phyloP scores from a whole-genome alignment of 345 rosid species.

The Lepidium didymum region DNA sequence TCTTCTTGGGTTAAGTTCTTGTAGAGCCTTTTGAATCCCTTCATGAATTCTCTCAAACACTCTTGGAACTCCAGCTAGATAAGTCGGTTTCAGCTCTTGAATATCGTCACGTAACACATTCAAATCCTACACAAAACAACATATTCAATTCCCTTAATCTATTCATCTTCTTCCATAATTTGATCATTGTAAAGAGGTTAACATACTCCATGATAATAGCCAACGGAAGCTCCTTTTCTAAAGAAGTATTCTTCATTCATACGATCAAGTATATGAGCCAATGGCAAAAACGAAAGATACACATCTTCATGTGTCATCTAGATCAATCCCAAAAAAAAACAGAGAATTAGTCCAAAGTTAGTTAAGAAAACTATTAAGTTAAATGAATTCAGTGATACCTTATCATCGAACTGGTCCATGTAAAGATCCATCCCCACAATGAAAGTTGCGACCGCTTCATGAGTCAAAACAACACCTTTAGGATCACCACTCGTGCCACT shows the following conservation, averaged over 20 bases:
- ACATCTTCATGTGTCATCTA: slow-evolving; percentile 89
- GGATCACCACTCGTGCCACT: slow-evolving; percentile 99
- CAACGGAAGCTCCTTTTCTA: slow-evolving; percentile 86
- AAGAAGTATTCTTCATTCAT: slow-evolving; percentile 78
- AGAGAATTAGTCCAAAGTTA: background rate
- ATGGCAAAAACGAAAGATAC: slow-evolving; percentile 86
- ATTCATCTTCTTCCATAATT: background rate
- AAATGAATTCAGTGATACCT: slow-evolving; percentile 36
- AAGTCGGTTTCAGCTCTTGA: slow-evolving; percentile 81
- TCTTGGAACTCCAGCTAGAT: slow-evolving; percentile 91
- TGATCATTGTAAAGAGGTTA: background rate
- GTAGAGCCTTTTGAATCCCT: slow-evolving; percentile 55
- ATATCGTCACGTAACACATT: slow-evolving; percentile 76
- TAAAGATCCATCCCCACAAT: slow-evolving; percentile 71
- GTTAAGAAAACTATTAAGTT: background rate
- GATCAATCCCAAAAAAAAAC: background rate
- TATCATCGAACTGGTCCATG: slow-evolving; percentile 85
- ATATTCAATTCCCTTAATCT: background rate
- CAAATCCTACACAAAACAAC: slow-evolving; percentile 48
- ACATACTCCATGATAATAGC: slow-evolving; percentile 92
- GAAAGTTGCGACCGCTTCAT: slow-evolving; percentile 55
- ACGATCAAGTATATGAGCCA: slow-evolving; percentile 92
- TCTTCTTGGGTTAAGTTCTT: slow-evolving; percentile 72
- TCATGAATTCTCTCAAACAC: slow-evolving; percentile 86
- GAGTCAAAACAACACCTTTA: slow-evolving; percentile 86